Evolutionary conservation across 177 flowering plant species (phyloP), one percentile per base, ranked within the genome.

Genomic region (Viscum album): DNA sequence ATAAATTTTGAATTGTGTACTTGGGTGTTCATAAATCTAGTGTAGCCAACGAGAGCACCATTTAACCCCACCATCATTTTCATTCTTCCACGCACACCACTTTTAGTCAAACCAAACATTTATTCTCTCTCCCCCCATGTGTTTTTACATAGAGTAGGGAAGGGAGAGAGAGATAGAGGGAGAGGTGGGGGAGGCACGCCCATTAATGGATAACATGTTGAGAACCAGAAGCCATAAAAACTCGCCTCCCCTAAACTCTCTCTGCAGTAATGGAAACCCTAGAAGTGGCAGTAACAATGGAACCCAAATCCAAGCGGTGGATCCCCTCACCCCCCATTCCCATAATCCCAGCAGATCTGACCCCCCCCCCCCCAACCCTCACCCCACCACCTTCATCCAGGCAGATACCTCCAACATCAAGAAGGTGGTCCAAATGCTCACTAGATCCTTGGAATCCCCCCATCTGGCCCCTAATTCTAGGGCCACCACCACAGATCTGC

Each of bases 351-450:
- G 83, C 68, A 75, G 86, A 81, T 84, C 87, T 79, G 85, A 84
- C n/a, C 6, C 13, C 6, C n/a, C n/a, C n/a, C n/a, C n/a, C n/a
- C 75, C 72, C 69, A 81, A 75, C 79, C 86, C 87, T 0, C 80
- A 83, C 81, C 89, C 90, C 64, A 86, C 89, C 2, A 86, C 90
- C 56, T 86, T 85, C 75, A 87, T 86, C 71, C 90, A 85, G 67
- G 90, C 90, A 0, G 89, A 85, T 76, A 75, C 89, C 2, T 66
- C 84, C 54, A 79, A 86, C 70, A 85, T 85, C 84, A 86, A 85
- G 39, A 86, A 85, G 70, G 89, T 86, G 0, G 90, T 86, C 32
- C 90, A 86, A 69, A 86, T 86, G 88, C 83, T 85, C 0, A 85
- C 90, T 64, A 86, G 90, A 32, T 82, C 86, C 70, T 73, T 88